phyloP scores from a whole-genome alignment of 441 rosid species.

The Bocquillonia castaneifolia region DNA sequence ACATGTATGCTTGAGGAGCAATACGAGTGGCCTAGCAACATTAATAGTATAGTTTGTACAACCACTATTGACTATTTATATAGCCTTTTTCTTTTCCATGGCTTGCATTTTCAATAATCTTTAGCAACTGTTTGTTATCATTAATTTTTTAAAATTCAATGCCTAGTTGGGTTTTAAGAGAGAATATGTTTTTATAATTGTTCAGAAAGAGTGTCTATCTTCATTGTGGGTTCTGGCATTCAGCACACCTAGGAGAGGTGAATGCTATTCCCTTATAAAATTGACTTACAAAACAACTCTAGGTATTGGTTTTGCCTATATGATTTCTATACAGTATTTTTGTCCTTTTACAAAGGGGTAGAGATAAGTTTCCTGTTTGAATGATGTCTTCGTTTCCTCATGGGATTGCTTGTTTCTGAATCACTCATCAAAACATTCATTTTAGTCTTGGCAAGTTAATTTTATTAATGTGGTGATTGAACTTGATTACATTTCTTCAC shows the following conservation, averaged over 20 bases:
- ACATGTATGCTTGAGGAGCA: not conserved
- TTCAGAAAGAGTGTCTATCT: not conserved
- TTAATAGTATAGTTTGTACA: not conserved
- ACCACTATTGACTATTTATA: too few species aligned
- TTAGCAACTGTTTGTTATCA: not conserved
- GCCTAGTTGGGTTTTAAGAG: not conserved
- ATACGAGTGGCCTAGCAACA: not conserved
- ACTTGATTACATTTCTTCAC: not conserved
- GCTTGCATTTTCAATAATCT: not conserved
- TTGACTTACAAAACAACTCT: not conserved
- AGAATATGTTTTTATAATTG: not conserved
- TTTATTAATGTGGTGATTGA: not conserved
- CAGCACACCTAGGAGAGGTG: not conserved
- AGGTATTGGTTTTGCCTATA: not conserved
- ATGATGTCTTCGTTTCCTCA: not conserved
- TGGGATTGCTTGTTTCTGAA: not conserved
- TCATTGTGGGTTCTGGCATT: not conserved
- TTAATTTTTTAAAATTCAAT: not conserved
- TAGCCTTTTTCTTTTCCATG: not conserved
- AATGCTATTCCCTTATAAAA: not conserved
- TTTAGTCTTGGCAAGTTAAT: not conserved
- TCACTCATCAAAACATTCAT: not conserved
- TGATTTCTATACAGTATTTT: conserved; percentile 2
- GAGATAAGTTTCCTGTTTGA: not conserved
- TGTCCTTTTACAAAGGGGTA: not conserved